Evolutionary conservation across 768 basidiomycete species (phyloP).

Genomic region (Artomyces pyxidatus): DNA sequence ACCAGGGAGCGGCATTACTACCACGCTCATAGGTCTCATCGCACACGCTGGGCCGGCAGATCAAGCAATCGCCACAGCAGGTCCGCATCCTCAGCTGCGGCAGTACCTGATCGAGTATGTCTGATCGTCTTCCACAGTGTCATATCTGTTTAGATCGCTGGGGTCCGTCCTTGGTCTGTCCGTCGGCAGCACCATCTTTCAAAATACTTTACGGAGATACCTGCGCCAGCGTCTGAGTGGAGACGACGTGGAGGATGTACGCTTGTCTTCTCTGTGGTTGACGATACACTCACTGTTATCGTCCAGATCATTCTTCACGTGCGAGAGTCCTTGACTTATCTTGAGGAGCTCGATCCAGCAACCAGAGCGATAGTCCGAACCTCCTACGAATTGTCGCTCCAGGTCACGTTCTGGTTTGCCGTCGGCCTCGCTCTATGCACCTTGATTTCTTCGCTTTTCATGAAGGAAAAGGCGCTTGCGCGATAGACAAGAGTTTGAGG

Average conservation of each 20-base stretch:
- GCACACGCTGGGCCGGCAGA: constrained; percentile 54
- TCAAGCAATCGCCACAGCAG: constrained; percentile 60
- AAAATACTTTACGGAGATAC: constrained; percentile 37
- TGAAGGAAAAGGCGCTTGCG: constrained; percentile 38
- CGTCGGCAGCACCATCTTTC: constrained; percentile 47
- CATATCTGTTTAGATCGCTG: constrained; percentile 59
- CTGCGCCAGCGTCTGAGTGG: constrained; percentile 36
- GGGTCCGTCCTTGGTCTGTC: constrained; percentile 53
- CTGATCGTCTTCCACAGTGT: constrained; percentile 29
- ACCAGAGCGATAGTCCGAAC: constrained; percentile 21
- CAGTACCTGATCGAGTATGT: neutral
- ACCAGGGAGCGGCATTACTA: constrained; percentile 45
- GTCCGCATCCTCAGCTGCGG: constrained; percentile 22
- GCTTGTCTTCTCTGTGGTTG: constrained; percentile 7
- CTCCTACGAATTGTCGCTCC: constrained; percentile 35
- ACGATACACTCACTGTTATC: neutral
- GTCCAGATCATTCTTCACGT: constrained; percentile 25
- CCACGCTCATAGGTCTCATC: constrained; percentile 50
- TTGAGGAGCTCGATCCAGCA: constrained; percentile 23
- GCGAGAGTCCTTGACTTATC: constrained; percentile 26
- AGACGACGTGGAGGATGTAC: constrained; percentile 41
- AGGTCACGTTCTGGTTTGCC: constrained; percentile 40
- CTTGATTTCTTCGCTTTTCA: constrained; percentile 39
- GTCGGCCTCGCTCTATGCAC: constrained; percentile 33
- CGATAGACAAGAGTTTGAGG: neutral